These are phyloP conservation scores for Euryodendron excelsum DNA, from an alignment of 148 eudicot genomes.

Conservation along the genomic window DNA sequence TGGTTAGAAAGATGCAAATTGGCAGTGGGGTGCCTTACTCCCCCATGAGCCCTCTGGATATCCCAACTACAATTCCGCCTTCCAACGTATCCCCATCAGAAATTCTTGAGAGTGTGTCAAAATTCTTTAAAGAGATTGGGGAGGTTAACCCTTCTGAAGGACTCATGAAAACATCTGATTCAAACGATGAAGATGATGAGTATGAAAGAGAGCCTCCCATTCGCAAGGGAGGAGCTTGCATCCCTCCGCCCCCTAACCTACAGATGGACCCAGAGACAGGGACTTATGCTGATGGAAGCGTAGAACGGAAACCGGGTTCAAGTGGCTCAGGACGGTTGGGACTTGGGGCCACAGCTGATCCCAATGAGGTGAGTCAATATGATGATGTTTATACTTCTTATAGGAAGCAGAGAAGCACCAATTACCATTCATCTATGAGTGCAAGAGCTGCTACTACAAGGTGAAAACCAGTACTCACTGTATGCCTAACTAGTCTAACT, in stretches of 20 bases:
- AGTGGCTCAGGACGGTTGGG: slow-evolving; percentile 74
- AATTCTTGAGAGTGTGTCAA: slow-evolving; percentile 75
- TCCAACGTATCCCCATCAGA: slow-evolving; percentile 68
- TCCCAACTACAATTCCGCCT: slow-evolving; percentile 86
- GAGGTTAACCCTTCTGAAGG: slow-evolving; percentile 96
- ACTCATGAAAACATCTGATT: slow-evolving; percentile 60
- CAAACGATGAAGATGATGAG: slow-evolving; percentile 52
- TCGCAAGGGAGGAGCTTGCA: slow-evolving; percentile 95
- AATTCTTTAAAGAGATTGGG: slow-evolving; percentile 88
- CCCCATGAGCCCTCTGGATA: slow-evolving; percentile 95
- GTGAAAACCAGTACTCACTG: slow-evolving; percentile 5
- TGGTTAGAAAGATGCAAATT: slow-evolving; percentile 90
- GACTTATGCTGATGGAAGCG: slow-evolving; percentile 52
- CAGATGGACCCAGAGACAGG: slow-evolving; percentile 59
- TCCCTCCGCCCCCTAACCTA: slow-evolving; percentile 85
- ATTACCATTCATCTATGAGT: slow-evolving; percentile 81
- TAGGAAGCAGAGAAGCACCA: slow-evolving; percentile 81
- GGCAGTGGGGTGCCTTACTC: slow-evolving; percentile 99
- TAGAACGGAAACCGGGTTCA: slow-evolving; percentile 55
- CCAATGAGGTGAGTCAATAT: slow-evolving; percentile 80
- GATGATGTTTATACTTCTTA: slow-evolving; percentile 92
- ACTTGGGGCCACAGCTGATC: slow-evolving; percentile 76
- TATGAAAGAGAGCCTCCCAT: slow-evolving; percentile 64
- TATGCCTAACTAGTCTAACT: background rate
- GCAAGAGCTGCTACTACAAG: slow-evolving; percentile 70